These are phyloP conservation scores for Prunus davidiana DNA, from an alignment of 306 rosid genomes.

Conservation along the genomic window DNA sequence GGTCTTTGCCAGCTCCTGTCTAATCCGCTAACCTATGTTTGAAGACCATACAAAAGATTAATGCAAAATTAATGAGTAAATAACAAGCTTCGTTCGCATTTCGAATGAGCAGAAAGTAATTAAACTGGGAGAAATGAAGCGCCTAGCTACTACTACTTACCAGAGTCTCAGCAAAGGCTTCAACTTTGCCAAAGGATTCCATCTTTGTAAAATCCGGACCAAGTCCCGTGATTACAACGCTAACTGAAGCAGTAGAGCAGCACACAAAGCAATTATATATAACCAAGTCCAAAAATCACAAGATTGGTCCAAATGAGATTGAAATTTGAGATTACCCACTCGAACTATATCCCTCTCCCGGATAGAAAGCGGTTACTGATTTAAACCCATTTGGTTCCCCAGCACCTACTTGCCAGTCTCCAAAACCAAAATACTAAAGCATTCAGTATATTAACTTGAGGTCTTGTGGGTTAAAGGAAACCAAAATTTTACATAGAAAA, in stretches of 20 bases:
- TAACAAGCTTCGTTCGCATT: background rate
- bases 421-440: slow-evolving; percentile 11
- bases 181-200: slow-evolving; percentile 96
- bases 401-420: slow-evolving; percentile 77
- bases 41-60: background rate
- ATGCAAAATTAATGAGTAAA: background rate
- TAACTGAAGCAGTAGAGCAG: slow-evolving; percentile 42
- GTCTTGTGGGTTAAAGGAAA: too few species aligned
- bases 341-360: slow-evolving; percentile 51
- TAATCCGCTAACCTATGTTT: slow-evolving; percentile 71
- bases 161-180: slow-evolving; percentile 90
- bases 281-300: background rate
- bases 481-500: background rate
- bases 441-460: background rate
- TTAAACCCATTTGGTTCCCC: slow-evolving; percentile 83
- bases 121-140: background rate
- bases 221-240: slow-evolving; percentile 75
- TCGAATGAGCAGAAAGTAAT: background rate
- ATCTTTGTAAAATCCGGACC: slow-evolving; percentile 91
- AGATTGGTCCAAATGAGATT: background rate
- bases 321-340: slow-evolving; percentile 43
- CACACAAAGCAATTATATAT: background rate
- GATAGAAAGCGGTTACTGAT: slow-evolving; percentile 84
- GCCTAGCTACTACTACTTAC: slow-evolving; percentile 26
- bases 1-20: slow-evolving; percentile 97